These are phyloP conservation scores for Paramarasmius palmivorus DNA, from an alignment of 1,284 basidiomycete species.

Conservation along the genomic window DNA sequence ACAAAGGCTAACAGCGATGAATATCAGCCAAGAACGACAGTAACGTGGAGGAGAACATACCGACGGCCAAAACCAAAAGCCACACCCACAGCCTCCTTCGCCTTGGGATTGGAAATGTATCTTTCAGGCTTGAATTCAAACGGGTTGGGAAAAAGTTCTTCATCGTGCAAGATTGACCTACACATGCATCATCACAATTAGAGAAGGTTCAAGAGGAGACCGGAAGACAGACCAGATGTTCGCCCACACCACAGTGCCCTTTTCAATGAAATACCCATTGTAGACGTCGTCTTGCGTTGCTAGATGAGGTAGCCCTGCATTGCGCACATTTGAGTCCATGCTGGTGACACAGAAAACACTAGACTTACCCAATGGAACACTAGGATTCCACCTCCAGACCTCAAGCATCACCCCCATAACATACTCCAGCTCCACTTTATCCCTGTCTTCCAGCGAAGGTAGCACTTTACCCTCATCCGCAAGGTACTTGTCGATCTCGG, in stretches of 20 bases:
- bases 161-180: slow-evolving; percentile 27
- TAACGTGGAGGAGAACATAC: not conserved
- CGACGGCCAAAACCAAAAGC: slow-evolving; percentile 23
- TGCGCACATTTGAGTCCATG: not conserved
- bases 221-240: slow-evolving; percentile 34
- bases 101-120: slow-evolving; percentile 15
- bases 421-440: slow-evolving; percentile 17
- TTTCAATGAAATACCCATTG: slow-evolving; percentile 21
- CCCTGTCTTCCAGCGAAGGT: slow-evolving; percentile 17
- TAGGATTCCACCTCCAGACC: slow-evolving; percentile 10
- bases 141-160: slow-evolving; percentile 27
- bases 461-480: slow-evolving; percentile 15
- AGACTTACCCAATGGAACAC: slow-evolving; percentile 5
- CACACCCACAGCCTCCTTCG: slow-evolving; percentile 9
- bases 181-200: not conserved
- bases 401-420: slow-evolving; percentile 7
- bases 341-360: not conserved
- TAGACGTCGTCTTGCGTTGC: slow-evolving; percentile 25
- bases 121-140: slow-evolving; percentile 30
- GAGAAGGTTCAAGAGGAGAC: not conserved
- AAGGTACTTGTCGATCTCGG: slow-evolving; percentile 17
- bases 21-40: slow-evolving; percentile 9
- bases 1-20: slow-evolving; percentile 16
- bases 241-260: slow-evolving; percentile 30
- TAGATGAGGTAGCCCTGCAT: slow-evolving; percentile 21